phyloP scores from a whole-genome alignment of 768 basidiomycete species.

The Psilocybe cyanescens region DNA sequence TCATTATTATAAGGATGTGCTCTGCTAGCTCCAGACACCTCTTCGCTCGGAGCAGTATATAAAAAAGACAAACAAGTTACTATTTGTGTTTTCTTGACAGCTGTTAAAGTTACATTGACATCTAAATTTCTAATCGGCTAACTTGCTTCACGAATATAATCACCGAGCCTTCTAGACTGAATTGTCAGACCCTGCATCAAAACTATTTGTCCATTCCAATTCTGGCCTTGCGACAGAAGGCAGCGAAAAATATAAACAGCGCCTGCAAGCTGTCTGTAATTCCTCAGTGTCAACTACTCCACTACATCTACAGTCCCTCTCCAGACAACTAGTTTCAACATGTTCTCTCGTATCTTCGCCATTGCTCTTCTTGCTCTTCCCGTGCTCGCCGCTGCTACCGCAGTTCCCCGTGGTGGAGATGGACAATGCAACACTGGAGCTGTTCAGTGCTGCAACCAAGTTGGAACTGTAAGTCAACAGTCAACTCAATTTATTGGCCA shows the following conservation, averaged over 20 bases:
- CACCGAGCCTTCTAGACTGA: not conserved
- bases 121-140: not conserved
- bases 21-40: no score
- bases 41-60: no score
- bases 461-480: conserved; percentile 18
- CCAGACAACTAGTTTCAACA: not conserved
- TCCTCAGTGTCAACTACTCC: not conserved
- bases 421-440: conserved; percentile 25
- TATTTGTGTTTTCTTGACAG: not conserved
- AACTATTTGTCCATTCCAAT: not conserved
- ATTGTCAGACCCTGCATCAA: not conserved
- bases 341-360: conserved; percentile 23
- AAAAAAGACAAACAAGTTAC: not conserved
- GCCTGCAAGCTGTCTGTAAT: not conserved
- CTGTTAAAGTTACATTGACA: not conserved
- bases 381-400: conserved; percentile 21
- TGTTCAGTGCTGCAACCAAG: conserved; percentile 24
- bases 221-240: not conserved
- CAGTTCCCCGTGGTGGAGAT: conserved; percentile 17
- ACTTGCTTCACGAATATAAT: not conserved
- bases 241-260: not conserved
- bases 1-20: no score
- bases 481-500: not conserved
- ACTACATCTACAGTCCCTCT: not conserved
- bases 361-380: conserved; percentile 24